Percentiles rank a stretch among this genome's conserved stretches.
phyloP scores from a whole-genome alignment of 2,329 filamentous ascomycete genomes.

The Raffaelea arxii region DNA sequence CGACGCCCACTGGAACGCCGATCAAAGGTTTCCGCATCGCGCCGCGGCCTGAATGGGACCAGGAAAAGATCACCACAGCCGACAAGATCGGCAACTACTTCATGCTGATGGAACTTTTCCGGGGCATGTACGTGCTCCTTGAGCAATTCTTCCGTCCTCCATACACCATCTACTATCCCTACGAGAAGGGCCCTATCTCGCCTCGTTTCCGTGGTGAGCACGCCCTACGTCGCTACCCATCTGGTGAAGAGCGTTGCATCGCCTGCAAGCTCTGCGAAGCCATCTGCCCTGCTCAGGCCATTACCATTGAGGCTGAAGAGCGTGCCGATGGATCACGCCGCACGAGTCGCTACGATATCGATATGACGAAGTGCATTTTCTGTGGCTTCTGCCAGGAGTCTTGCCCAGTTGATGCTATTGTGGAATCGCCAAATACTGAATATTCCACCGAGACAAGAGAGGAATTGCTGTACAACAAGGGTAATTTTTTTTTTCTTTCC shows the following conservation, averaged over 20 bases:
- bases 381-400: constrained; percentile 99
- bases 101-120: constrained; percentile 86
- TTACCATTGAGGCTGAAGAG: constrained; percentile 98
- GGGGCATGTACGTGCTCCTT: constrained; percentile 94
- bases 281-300: constrained; percentile 94
- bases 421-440: constrained; percentile 54
- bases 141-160: constrained; percentile 98
- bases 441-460: constrained; percentile 65
- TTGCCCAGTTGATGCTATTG: constrained; percentile 90
- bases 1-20: constrained; percentile 68
- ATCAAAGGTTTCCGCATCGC: constrained; percentile 72
- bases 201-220: constrained; percentile 98
- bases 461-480: constrained; percentile 95
- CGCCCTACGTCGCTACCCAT: constrained; percentile 89
- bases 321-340: constrained; percentile 89
- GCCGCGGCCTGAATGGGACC: constrained; percentile 66
- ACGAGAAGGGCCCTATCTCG: constrained; percentile 97
- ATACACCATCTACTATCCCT: constrained; percentile 96
- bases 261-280: constrained; percentile 99
- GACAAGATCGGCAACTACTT: constrained; percentile 91
- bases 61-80: constrained; percentile 64
- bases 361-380: constrained; percentile 99
- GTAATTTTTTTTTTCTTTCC: constrained; percentile 20
- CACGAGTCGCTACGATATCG: constrained; percentile 96
- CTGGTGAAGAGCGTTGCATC: constrained; percentile 97